phyloP scores from a whole-genome alignment of 2,329 filamentous ascomycete genomes.

The Zymoseptoria brevis region DNA sequence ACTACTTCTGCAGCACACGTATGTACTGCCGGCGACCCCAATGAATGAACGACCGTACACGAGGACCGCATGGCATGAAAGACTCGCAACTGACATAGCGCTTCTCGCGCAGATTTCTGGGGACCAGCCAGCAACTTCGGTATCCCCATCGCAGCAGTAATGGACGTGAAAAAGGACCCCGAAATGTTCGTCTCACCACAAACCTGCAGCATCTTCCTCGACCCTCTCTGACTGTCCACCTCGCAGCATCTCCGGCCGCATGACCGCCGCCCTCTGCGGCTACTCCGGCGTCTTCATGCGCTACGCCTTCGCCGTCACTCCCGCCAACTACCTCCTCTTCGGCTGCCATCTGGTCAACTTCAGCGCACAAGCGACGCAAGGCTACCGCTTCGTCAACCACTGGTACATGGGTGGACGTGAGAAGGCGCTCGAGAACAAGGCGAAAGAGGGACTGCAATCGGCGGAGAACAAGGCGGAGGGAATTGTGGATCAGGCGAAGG shows the following conservation, averaged over 20 bases:
- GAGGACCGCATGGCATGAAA: neutral
- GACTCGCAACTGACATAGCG: neutral
- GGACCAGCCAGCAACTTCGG: slow-evolving; percentile 42
- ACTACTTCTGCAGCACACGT: slow-evolving; percentile 49
- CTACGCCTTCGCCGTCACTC: slow-evolving; percentile 55
- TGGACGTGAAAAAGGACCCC: slow-evolving; percentile 47
- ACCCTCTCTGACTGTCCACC: no score
- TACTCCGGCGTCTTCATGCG: slow-evolving; percentile 61
- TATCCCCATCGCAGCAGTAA: slow-evolving; percentile 46
- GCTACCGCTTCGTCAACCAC: slow-evolving; percentile 55
- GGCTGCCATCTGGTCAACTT: slow-evolving; percentile 61
- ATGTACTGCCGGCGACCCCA: slow-evolving; percentile 19
- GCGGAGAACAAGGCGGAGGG: slow-evolving; percentile 18
- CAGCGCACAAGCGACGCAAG: slow-evolving; percentile 52
- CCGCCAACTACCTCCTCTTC: slow-evolving; percentile 60
- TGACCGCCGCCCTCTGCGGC: slow-evolving; percentile 53
- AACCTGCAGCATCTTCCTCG: slow-evolving; percentile 4
- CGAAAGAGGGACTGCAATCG: slow-evolving; percentile 29
- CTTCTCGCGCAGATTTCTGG: slow-evolving; percentile 42
- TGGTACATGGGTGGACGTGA: slow-evolving; percentile 46
- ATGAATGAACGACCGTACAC: neutral
- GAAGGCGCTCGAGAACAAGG: slow-evolving; percentile 30
- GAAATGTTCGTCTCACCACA: slow-evolving; percentile 36
- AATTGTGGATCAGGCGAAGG: slow-evolving; percentile 22
- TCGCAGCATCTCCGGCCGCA: slow-evolving; percentile 54